Conservation (phyloP, 441 rosid species). For the Adansonia gregorii region DNA sequence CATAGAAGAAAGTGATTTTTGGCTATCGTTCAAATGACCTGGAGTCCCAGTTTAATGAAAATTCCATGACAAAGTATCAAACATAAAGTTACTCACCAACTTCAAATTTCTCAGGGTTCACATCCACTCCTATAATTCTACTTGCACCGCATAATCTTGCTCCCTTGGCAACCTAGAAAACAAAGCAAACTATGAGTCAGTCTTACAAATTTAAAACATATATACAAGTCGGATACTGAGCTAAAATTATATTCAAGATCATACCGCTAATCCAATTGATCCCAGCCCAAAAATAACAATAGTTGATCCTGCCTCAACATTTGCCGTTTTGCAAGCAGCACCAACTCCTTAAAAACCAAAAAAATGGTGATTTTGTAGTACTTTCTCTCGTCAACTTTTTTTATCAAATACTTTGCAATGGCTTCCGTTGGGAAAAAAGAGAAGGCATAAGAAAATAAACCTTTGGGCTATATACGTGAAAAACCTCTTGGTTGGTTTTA, state of each 20-base stretch:
- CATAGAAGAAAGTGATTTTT: constrained; percentile 3
- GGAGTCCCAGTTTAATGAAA: neutral
- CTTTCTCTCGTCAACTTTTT: too few relatives aligned
- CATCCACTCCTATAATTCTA: constrained; percentile 74
- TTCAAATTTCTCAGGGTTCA: constrained; percentile 65
- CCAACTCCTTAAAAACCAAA: constrained; percentile 60
- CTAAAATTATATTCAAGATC: constrained; percentile 18
- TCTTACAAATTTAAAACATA: neutral
- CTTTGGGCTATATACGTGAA: too few relatives aligned
- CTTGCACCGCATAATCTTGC: constrained; percentile 74
- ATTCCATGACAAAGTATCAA: neutral
- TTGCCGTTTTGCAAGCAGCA: constrained; percentile 83
- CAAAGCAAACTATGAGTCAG: constrained; percentile 24
- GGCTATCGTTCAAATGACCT: neutral
- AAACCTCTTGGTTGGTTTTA: too few relatives aligned
- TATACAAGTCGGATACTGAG: neutral
- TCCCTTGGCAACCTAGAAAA: constrained; percentile 78
- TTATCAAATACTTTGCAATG: too few relatives aligned
- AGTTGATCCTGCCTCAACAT: constrained; percentile 82
- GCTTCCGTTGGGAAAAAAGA: too few relatives aligned
- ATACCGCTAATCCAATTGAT: constrained; percentile 83
- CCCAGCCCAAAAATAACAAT: constrained; percentile 90
- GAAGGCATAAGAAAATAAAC: too few relatives aligned
- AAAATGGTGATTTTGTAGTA: neutral
- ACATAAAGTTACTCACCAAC: constrained; percentile 47